Conservation (phyloP, 225 moss, liverwort and hornwort species). For the Polytrichum commune region DNA sequence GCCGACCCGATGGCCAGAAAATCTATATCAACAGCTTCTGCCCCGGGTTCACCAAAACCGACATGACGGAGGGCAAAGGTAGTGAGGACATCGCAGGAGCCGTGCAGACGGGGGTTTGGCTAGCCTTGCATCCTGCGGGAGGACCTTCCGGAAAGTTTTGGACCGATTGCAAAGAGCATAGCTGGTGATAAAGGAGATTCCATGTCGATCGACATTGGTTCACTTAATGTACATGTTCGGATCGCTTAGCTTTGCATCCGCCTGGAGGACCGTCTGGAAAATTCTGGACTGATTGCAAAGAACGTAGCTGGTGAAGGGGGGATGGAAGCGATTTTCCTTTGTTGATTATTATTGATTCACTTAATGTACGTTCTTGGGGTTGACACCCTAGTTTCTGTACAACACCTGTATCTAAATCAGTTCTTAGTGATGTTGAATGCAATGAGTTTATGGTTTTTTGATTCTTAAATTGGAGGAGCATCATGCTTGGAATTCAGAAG, state of each 20-base stretch:
- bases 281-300: conserved; percentile 20
- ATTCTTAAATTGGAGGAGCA: no score
- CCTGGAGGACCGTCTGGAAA: conserved; percentile 17
- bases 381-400: no score
- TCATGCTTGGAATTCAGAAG: no score
- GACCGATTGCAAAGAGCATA: conserved; percentile 1
- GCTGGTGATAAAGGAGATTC: conserved; percentile 12
- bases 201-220: no score
- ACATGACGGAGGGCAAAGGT: conserved; percentile 36
- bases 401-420: no score
- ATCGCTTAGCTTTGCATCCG: conserved; percentile 22
- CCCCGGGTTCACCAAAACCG: conserved; percentile 40
- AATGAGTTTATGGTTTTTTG: no score
- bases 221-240: no score
- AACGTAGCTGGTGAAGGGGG: conserved; percentile 11
- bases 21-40: conserved; percentile 46
- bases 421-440: no score
- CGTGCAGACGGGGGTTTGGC: conserved; percentile 28
- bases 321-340: no score
- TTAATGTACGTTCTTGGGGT: no score
- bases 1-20: conserved; percentile 7
- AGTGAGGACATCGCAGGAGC: conserved; percentile 26
- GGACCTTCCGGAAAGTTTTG: conserved; percentile 36
- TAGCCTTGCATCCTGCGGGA: conserved; percentile 21
- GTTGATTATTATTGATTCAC: no score